Evolutionary conservation across 768 basidiomycete genomes (phyloP).

Genomic region (Plicaturopsis crispa): DNA sequence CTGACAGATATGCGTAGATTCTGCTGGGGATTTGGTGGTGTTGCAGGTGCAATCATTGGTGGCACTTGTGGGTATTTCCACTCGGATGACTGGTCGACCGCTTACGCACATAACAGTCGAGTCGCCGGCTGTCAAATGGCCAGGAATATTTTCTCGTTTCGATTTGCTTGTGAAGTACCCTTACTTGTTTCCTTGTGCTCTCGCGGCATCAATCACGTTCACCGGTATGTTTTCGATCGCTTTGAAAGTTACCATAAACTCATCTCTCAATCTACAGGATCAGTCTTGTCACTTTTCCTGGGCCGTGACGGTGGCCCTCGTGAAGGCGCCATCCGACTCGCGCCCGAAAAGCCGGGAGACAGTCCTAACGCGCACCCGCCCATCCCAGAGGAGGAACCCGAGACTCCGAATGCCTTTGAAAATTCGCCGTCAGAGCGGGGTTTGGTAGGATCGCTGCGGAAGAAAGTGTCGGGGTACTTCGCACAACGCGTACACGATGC

Average conservation of each 20-base stretch:
- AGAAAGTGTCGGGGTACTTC: slow-evolving; percentile 54
- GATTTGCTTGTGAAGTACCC: slow-evolving; percentile 74
- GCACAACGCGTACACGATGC: slow-evolving; percentile 41
- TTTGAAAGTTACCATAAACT: slow-evolving; percentile 5
- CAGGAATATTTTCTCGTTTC: slow-evolving; percentile 56
- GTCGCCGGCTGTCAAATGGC: slow-evolving; percentile 83
- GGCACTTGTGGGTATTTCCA: slow-evolving; percentile 55
- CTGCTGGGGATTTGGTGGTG: slow-evolving; percentile 96
- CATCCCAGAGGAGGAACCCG: slow-evolving; percentile 63
- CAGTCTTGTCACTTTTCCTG: slow-evolving; percentile 82
- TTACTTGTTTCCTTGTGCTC: slow-evolving; percentile 80
- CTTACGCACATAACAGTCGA: slow-evolving; percentile 44
- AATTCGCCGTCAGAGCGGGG: slow-evolving; percentile 19
- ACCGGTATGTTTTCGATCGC: slow-evolving; percentile 37
- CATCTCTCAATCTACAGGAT: slow-evolving; percentile 39
- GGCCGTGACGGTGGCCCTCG: slow-evolving; percentile 87
- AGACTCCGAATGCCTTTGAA: slow-evolving; percentile 34
- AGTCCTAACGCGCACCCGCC: slow-evolving; percentile 29
- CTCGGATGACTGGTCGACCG: not conserved
- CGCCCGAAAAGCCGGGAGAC: slow-evolving; percentile 59
- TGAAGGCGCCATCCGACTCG: slow-evolving; percentile 76
- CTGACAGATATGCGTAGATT: slow-evolving; percentile 42
- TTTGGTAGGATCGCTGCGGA: slow-evolving; percentile 33
- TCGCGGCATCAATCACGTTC: slow-evolving; percentile 73
- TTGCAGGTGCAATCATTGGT: slow-evolving; percentile 80